These are phyloP conservation scores for Tripterygium wilfordii DNA, from an alignment of 177 flowering plant genomes.

Conservation along the genomic window DNA sequence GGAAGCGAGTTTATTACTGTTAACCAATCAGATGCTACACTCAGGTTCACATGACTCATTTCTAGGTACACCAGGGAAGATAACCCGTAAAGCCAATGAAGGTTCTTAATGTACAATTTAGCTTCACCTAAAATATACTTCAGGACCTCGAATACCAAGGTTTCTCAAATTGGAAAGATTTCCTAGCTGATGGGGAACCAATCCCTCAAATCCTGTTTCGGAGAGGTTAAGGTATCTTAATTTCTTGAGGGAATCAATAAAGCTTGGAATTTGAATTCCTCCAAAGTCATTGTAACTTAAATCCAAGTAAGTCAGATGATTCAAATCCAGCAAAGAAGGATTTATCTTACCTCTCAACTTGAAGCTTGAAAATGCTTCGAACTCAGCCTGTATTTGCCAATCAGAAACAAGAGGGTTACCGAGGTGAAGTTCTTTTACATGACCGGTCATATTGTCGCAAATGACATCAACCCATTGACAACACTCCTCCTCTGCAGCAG, in stretches of 20 bases:
- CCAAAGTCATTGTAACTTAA: constrained; percentile 13
- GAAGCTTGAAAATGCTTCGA: too few species aligned
- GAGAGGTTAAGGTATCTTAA: constrained; percentile 14
- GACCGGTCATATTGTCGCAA: constrained; percentile 13
- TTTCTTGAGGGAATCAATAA: constrained; percentile 9
- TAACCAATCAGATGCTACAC: constrained; percentile 3
- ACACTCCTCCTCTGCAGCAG: constrained; percentile 1
- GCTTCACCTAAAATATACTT: neutral
- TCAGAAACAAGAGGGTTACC: neutral
- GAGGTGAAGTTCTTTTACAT: constrained; percentile 6
- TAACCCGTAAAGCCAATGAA: constrained; percentile 12
- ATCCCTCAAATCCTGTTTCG: constrained; percentile 1
- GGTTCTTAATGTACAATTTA: neutral
- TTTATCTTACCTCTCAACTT: constrained; percentile 10
- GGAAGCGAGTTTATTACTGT: constrained; percentile 7
- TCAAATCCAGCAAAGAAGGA: constrained; percentile 11
- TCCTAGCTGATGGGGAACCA: constrained; percentile 8
- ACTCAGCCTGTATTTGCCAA: too few species aligned
- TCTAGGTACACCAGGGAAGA: constrained; percentile 6
- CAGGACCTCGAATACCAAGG: too few species aligned
- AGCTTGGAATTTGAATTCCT: constrained; percentile 9
- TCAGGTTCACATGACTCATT: constrained; percentile 2
- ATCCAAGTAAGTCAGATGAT: constrained; percentile 7
- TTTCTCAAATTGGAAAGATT: constrained; percentile 9
- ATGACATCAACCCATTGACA: constrained; percentile 10